Evolutionary conservation across 2,329 filamentous ascomycete genomes (phyloP).

Genomic region (Colletotrichum sansevieriae): DNA sequence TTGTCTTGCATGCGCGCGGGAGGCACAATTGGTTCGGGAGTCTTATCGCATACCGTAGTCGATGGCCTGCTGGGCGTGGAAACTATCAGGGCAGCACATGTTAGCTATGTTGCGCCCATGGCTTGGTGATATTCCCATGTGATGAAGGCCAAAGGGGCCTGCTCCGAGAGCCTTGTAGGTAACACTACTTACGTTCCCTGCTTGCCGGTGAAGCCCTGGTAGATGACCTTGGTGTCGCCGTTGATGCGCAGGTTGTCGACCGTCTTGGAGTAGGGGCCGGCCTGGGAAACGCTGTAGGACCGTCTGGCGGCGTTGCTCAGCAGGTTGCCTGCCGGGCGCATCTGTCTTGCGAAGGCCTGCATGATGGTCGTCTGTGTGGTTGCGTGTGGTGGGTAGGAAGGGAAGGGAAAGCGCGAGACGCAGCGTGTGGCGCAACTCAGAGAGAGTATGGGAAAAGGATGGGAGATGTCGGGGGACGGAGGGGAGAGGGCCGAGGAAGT

Average conservation of each 20-base stretch:
- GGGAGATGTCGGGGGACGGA: constrained; percentile 5
- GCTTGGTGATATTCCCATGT: constrained; percentile 9
- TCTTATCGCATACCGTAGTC: constrained; percentile 82
- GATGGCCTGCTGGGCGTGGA: constrained; percentile 97
- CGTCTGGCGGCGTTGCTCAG: constrained; percentile 75
- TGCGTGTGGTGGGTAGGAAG: constrained; percentile 28
- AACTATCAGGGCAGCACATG: constrained; percentile 65
- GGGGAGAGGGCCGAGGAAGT: constrained; percentile 16
- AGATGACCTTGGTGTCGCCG: constrained; percentile 92
- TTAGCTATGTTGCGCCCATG: constrained; percentile 21
- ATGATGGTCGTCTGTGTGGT: constrained; percentile 64
- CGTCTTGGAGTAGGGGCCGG: constrained; percentile 78
- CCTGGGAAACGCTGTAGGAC: constrained; percentile 77
- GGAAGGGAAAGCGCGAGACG: constrained; percentile 32
- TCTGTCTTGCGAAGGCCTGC: constrained; percentile 86
- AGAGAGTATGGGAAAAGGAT: background rate
- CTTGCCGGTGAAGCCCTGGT: constrained; percentile 97
- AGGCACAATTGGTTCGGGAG: constrained; percentile 22
- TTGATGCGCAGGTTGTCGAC: constrained; percentile 93
- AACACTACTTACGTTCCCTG: constrained; percentile 83
- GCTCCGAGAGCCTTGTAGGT: constrained; percentile 11
- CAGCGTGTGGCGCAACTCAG: constrained; percentile 28
- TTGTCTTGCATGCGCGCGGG: constrained; percentile 8
- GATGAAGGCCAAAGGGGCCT: constrained; percentile 16
- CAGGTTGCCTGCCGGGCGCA: constrained; percentile 75